phyloP scores from a whole-genome alignment of 2,329 filamentous ascomycete genomes.

The Nectriaceae sp. region DNA sequence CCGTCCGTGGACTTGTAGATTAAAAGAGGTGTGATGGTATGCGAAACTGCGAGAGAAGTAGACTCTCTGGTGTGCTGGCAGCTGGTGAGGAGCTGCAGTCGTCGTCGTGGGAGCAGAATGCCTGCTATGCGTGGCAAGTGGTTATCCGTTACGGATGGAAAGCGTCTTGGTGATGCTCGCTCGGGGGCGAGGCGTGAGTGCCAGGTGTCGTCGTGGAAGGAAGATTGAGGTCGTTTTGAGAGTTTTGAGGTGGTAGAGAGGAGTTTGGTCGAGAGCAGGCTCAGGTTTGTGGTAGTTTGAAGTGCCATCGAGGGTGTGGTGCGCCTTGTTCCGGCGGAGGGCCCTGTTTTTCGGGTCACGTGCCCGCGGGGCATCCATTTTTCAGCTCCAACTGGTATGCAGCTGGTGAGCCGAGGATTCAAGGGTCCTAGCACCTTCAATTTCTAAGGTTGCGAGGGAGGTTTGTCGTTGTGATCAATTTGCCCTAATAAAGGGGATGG shows the following conservation, averaged over 20 bases:
- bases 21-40: slow-evolving; percentile 19
- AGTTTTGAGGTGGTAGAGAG: slow-evolving; percentile 1
- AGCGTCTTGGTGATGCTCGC: neutral
- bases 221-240: neutral
- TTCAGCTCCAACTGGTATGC: slow-evolving; percentile 7
- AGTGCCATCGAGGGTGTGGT: slow-evolving; percentile 35
- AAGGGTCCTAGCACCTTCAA: too few relatives aligned
- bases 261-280: slow-evolving; percentile 24
- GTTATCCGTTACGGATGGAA: neutral
- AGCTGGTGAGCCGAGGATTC: too few relatives aligned
- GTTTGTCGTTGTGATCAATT: too few relatives aligned
- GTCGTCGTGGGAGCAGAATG: slow-evolving; percentile 15
- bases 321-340: slow-evolving; percentile 28
- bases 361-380: slow-evolving; percentile 33
- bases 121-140: slow-evolving; percentile 1
- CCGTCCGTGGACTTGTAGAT: slow-evolving; percentile 27
- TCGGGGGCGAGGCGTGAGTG: neutral
- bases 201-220: neutral
- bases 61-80: slow-evolving; percentile 12
- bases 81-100: slow-evolving; percentile 23
- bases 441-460: too few relatives aligned
- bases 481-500: too few relatives aligned
- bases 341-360: slow-evolving; percentile 33
- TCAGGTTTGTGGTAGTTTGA: slow-evolving; percentile 28
- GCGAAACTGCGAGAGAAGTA: slow-evolving; percentile 23